phyloP scores from a whole-genome alignment of 768 basidiomycete genomes.

The Termitomyces eurrhizus region DNA sequence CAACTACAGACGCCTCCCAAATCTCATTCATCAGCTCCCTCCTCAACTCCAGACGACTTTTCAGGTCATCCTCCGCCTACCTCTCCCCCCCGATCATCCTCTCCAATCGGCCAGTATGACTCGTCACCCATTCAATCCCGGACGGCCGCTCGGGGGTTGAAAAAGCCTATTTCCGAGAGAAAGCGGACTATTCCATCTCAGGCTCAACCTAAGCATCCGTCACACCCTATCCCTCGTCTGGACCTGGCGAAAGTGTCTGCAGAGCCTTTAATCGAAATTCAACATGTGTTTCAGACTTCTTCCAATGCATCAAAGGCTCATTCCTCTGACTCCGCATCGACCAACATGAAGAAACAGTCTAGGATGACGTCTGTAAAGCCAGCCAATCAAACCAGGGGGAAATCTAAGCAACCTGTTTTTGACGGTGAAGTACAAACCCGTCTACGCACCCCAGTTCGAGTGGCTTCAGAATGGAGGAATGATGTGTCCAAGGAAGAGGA shows the following conservation, averaged over 20 bases:
- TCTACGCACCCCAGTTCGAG: not conserved
- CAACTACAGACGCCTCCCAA: constrained; percentile 40
- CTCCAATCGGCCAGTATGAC: constrained; percentile 11
- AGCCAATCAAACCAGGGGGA: not conserved
- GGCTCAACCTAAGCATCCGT: not conserved
- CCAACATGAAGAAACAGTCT: not conserved
- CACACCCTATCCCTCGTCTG: constrained; percentile 14
- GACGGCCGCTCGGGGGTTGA: constrained; percentile 6
- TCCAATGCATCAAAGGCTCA: not conserved
- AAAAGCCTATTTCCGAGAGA: constrained; percentile 4
- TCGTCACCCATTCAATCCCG: constrained; percentile 19
- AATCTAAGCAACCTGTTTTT: not conserved
- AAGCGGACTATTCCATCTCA: constrained; percentile 3
- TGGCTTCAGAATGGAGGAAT: not conserved
- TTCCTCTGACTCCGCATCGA: not conserved
- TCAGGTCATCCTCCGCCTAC: constrained; percentile 13
- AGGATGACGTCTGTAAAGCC: not conserved
- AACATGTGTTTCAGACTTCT: not conserved
- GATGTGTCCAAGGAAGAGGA: not conserved
- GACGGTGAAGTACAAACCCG: constrained; percentile 16
- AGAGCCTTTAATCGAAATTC: not conserved
- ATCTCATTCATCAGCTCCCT: constrained; percentile 11
- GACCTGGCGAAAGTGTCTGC: constrained; percentile 8
- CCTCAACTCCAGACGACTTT: constrained; percentile 19
- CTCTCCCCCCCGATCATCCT: constrained; percentile 19